Evolutionary conservation across 495 filamentous ascomycete species (phyloP).

Genomic region (Lepraria neglecta): DNA sequence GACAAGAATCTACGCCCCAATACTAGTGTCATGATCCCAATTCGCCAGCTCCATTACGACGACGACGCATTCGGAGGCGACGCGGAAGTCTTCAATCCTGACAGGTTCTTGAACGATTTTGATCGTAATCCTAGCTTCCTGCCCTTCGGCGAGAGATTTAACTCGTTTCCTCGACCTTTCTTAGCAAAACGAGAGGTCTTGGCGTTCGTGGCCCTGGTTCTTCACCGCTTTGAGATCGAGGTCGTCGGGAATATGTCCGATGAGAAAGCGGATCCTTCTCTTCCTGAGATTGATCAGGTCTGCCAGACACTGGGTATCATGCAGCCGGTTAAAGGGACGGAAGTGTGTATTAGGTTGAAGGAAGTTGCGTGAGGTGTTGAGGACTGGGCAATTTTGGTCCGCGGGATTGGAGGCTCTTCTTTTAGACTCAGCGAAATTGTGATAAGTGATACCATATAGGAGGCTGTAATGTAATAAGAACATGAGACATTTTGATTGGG

Average conservation of each 20-base stretch:
- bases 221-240: slow-evolving; percentile 28
- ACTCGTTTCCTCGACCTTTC: slow-evolving; percentile 38
- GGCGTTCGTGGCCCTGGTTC: slow-evolving; percentile 29
- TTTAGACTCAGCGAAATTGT: too few species aligned
- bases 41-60: slow-evolving; percentile 27
- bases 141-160: slow-evolving; percentile 37
- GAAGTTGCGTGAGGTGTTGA: background rate
- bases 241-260: slow-evolving; percentile 10
- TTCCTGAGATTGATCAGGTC: slow-evolving; percentile 9
- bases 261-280: background rate
- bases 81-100: slow-evolving; percentile 22
- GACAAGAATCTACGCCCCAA: slow-evolving; percentile 12
- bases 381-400: background rate
- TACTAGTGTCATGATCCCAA: slow-evolving; percentile 19
- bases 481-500: too few species aligned
- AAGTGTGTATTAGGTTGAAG: slow-evolving; percentile 9
- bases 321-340: slow-evolving; percentile 10
- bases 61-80: slow-evolving; percentile 21
- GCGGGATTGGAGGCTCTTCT: too few species aligned
- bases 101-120: slow-evolving; percentile 27
- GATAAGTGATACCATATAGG: too few species aligned
- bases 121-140: slow-evolving; percentile 18
- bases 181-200: slow-evolving; percentile 38
- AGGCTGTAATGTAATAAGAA: too few species aligned
- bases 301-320: slow-evolving; percentile 12